Percentiles rank a stretch among this genome's conserved stretches.
These are phyloP conservation scores for Brassica nigra DNA, from an alignment of 345 rosid species.

Conservation along the genomic window DNA sequence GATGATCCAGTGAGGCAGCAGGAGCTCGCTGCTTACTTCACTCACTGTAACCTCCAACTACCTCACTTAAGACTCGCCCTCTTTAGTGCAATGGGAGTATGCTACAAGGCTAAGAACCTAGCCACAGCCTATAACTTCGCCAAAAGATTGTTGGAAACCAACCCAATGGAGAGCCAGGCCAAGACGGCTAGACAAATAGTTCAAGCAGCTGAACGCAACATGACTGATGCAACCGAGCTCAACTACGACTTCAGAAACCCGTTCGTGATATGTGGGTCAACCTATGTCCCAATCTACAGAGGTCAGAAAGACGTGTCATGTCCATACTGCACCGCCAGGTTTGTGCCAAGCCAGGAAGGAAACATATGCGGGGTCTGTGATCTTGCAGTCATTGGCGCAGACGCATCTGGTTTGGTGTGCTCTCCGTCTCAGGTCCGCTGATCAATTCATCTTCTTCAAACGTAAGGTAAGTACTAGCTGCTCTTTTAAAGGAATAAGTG, in stretches of 20 bases:
- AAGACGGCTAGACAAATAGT: background rate
- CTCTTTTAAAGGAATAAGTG: background rate
- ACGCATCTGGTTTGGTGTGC: background rate
- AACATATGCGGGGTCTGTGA: background rate
- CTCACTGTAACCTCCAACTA: background rate
- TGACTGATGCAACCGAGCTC: background rate
- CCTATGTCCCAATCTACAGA: background rate
- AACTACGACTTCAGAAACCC: conserved; percentile 1
- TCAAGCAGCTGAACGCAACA: background rate
- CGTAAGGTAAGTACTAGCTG: background rate
- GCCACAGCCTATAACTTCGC: background rate
- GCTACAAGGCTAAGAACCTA: background rate
- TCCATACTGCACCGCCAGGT: background rate
- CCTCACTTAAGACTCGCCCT: background rate
- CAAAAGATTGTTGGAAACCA: background rate
- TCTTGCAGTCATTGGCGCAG: conserved; percentile 2
- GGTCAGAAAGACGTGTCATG: background rate
- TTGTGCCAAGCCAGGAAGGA: background rate
- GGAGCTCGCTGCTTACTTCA: background rate
- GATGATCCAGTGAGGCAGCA: background rate
- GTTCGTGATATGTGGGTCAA: background rate
- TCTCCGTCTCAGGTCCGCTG: background rate
- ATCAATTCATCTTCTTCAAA: background rate
- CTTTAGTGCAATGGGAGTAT: background rate
- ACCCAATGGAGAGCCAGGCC: background rate